A percentile compares a stretch with the other conserved stretches of the same genome.
These are phyloP conservation scores for Trichoderma atrobrunneum DNA, from an alignment of 2,329 filamentous ascomycete genomes.

Conservation along the genomic window DNA sequence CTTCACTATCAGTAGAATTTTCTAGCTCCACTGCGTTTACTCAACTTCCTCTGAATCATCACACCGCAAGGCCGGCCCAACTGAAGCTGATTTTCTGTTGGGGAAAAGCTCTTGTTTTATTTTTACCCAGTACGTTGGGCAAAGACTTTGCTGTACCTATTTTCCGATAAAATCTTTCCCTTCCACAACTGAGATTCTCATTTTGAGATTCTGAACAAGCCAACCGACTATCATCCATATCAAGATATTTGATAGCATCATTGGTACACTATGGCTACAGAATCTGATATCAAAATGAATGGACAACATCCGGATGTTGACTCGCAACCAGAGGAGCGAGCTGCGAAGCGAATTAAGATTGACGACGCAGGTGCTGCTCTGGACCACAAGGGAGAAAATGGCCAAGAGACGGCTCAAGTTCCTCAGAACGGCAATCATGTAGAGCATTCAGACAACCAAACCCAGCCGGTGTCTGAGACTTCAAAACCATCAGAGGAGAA, in stretches of 20 bases:
- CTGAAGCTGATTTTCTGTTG: not conserved
- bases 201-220: not conserved
- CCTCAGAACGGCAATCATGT: slow-evolving; percentile 23
- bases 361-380: slow-evolving; percentile 32
- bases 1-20: slow-evolving; percentile 2
- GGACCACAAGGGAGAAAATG: not conserved
- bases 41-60: not conserved
- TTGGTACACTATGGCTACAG: slow-evolving; percentile 28
- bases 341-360: slow-evolving; percentile 60
- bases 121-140: not conserved
- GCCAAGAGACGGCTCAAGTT: slow-evolving; percentile 23
- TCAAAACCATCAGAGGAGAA: slow-evolving; percentile 10
- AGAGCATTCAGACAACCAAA: slow-evolving; percentile 23
- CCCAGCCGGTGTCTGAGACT: slow-evolving; percentile 14
- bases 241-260: not conserved
- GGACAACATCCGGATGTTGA: slow-evolving; percentile 21
- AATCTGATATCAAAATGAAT: slow-evolving; percentile 26
- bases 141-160: not conserved
- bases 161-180: not conserved
- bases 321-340: slow-evolving; percentile 36
- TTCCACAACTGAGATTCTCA: not conserved
- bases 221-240: not conserved
- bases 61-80: not conserved
- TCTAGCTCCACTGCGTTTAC: slow-evolving; percentile 8
- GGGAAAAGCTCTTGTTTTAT: not conserved